These are phyloP conservation scores for Stagonosporopsis vannaccii DNA, from an alignment of 2,329 filamentous ascomycete species.

Conservation along the genomic window DNA sequence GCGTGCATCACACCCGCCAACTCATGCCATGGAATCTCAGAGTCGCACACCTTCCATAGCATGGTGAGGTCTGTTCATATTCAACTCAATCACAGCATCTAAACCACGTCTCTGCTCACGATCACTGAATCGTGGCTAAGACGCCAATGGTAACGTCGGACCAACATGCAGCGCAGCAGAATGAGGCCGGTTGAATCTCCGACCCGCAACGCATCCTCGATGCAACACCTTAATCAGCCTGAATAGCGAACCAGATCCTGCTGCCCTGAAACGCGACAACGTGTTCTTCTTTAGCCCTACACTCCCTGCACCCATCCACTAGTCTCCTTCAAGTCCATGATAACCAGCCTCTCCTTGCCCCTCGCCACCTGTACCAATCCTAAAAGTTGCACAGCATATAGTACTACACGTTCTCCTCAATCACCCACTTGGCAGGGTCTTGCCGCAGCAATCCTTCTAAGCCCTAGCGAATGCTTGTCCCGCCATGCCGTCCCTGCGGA, in stretches of 20 bases:
- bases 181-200: no score
- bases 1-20: not conserved
- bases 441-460: not conserved
- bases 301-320: not conserved
- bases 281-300: not conserved
- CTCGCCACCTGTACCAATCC: no score
- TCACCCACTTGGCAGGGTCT: not conserved
- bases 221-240: not conserved
- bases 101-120: not conserved
- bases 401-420: not conserved
- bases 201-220: not conserved
- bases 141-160: no score
- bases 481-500: not conserved
- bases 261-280: not conserved
- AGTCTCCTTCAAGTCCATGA: not conserved
- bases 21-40: not conserved
- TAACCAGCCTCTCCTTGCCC: not conserved
- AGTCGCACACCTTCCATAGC: no score
- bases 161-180: no score
- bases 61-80: not conserved
- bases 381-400: not conserved
- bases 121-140: not conserved
- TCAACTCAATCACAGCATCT: not conserved
- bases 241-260: not conserved
- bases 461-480: not conserved